Base-by-base conservation (phyloP, 78 protist genomes). In the Dictyostelium purpureum region DNA sequence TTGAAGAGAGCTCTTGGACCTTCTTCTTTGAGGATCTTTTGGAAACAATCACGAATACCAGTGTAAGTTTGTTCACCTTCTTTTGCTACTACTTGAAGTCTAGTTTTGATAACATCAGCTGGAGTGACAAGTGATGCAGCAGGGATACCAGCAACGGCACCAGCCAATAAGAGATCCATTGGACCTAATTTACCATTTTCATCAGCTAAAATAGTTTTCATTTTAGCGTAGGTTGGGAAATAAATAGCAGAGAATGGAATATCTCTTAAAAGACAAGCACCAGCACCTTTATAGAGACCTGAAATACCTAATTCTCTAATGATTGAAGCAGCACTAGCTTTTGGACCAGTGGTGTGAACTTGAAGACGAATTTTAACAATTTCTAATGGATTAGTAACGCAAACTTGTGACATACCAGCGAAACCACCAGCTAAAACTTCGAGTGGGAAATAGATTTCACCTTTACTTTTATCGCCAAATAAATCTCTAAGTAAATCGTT, bases 301-400 rank as follows among this genome's bases (percentile, higher is more conserved):
- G 76, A 2, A 38, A 92, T 4, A 12, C 97, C 97, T 1, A 96
- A 89, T 11, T 91, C 96, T 33, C 65, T 57, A 5, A 79, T 31
- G 40, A 92, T 90, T 31, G 6, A 21, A 33, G 88, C 11, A 0
- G 97, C 96, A 18, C 77, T 31, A 21, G 40, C 77, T 11, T 81
- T 69, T 38, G 61, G 77, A 10, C 75, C 77, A 11, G 67, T 9
- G 1, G 89, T 88, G 37, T 89, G 95, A 16, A 88, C 91, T 75
- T 96, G 97, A 14, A 96, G 79, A 51, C 97, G 77, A 57, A 96
- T 96, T 76, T 96, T 96, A n/a, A 96, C 96, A n/a, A 96, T 94
- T 28, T 96, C 97, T 12, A 96, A 47, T 49, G 97, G 97, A 79
- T 96, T 96, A 56, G 97, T 96, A 4, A 96, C 95, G 31, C 95